Conservation (phyloP, 768 basidiomycete species). For the Tulasnella sp. region DNA sequence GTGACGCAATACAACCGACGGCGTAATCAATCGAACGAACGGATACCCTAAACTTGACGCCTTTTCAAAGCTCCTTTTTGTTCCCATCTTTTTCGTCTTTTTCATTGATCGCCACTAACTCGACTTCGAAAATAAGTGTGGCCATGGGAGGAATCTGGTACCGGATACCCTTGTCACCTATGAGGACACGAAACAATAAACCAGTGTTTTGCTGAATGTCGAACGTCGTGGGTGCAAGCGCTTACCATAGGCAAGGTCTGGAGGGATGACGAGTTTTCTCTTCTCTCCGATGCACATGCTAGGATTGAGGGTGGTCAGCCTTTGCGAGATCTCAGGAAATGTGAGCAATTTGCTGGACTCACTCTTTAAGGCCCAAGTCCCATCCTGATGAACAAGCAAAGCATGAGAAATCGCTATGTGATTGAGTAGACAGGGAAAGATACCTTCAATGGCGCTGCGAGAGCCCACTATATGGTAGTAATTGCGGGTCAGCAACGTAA, state of each 20-base stretch:
- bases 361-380: constrained; percentile 66
- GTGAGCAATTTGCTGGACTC: neutral
- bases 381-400: constrained; percentile 38
- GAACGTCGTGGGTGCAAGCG: constrained; percentile 11
- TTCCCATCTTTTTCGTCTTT: neutral
- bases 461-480: neutral
- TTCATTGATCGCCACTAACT: constrained; percentile 56
- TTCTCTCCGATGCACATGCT: constrained; percentile 84
- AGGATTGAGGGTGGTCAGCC: neutral
- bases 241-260: constrained; percentile 75
- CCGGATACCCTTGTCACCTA: constrained; percentile 70
- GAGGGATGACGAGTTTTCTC: constrained; percentile 79
- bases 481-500: neutral
- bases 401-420: neutral
- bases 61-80: neutral
- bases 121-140: constrained; percentile 81
- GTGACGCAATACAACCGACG: neutral
- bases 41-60: neutral
- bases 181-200: neutral
- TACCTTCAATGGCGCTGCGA: neutral
- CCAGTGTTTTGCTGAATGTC: neutral
- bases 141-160: constrained; percentile 69
- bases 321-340: neutral
- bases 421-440: neutral
- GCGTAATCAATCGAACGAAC: neutral